Percentiles rank a stretch among this genome's conserved stretches.
These are phyloP conservation scores for Suhomyces prunicola DNA, from an alignment of 805 yeast genomes.

Conservation along the genomic window DNA sequence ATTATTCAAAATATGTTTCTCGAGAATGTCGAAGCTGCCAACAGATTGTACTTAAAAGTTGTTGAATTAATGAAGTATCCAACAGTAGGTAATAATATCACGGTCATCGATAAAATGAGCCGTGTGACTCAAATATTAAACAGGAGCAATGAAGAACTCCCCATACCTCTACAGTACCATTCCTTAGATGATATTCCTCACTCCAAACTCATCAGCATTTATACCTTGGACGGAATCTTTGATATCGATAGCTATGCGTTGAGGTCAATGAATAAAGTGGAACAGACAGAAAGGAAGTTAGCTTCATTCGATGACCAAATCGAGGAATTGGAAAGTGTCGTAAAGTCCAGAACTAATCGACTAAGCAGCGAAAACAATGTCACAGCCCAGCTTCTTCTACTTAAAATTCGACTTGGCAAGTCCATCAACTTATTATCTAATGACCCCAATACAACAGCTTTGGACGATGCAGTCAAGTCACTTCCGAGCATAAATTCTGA, in stretches of 20 bases:
- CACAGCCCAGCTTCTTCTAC: background rate
- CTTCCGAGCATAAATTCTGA: constrained; percentile 9
- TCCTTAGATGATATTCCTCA: background rate
- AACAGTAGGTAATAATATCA: background rate
- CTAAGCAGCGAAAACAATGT: background rate
- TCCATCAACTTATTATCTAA: background rate
- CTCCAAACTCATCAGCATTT: background rate
- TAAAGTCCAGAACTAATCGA: background rate
- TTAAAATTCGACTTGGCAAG: background rate
- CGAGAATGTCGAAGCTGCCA: constrained; percentile 3
- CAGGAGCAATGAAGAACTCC: background rate
- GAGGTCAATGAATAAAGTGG: background rate
- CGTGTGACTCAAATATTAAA: background rate
- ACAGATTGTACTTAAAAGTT: background rate
- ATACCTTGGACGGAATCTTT: background rate
- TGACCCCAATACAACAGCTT: background rate
- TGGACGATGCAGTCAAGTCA: constrained; percentile 3
- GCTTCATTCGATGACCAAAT: background rate
- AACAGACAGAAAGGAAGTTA: background rate
- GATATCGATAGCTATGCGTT: constrained; percentile 3
- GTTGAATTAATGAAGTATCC: background rate
- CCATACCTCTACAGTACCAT: background rate
- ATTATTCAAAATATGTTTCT: constrained; percentile 5
- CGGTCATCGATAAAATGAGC: background rate
- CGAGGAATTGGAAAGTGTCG: background rate